Conservation (phyloP, 2,329 filamentous ascomycete genomes). For the Venturia nashicola region DNA sequence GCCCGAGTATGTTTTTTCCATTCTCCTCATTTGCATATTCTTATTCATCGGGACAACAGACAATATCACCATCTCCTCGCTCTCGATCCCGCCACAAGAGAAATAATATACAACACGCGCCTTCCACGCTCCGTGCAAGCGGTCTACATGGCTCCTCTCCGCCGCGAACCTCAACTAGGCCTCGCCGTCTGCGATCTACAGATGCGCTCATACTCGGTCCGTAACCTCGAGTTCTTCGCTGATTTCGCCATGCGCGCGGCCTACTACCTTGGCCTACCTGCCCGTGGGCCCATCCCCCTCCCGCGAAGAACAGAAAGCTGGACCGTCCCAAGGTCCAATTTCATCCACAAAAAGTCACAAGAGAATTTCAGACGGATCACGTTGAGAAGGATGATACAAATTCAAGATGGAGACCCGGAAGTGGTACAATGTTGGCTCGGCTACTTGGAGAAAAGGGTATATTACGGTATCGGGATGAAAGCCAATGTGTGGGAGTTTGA, state of each 20-base stretch:
- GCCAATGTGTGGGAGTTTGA: constrained; percentile 91
- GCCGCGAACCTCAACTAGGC: constrained; percentile 59
- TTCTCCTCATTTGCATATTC: background rate
- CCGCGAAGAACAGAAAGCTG: constrained; percentile 82
- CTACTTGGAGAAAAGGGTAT: constrained; percentile 82
- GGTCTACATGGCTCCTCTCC: constrained; percentile 73
- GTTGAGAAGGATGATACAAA: constrained; percentile 73
- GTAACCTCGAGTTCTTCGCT: constrained; percentile 85
- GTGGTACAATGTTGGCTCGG: constrained; percentile 85
- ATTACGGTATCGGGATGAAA: constrained; percentile 97
- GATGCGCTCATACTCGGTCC: constrained; percentile 77
- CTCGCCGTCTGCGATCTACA: constrained; percentile 85
- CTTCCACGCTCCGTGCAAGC: constrained; percentile 73
- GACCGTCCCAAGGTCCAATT: constrained; percentile 81
- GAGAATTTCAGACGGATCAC: constrained; percentile 97
- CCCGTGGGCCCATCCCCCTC: constrained; percentile 73
- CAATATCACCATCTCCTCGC: background rate
- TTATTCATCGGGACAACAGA: background rate
- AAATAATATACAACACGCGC: constrained; percentile 26
- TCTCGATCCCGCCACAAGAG: constrained; percentile 6
- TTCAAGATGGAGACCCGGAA: constrained; percentile 82
- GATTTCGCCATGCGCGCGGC: constrained; percentile 92
- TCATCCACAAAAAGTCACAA: constrained; percentile 94
- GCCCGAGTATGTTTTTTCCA: background rate
- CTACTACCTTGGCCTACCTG: constrained; percentile 82